phyloP scores from a whole-genome alignment of 805 yeast genomes.

The Lipomyces sp. region DNA sequence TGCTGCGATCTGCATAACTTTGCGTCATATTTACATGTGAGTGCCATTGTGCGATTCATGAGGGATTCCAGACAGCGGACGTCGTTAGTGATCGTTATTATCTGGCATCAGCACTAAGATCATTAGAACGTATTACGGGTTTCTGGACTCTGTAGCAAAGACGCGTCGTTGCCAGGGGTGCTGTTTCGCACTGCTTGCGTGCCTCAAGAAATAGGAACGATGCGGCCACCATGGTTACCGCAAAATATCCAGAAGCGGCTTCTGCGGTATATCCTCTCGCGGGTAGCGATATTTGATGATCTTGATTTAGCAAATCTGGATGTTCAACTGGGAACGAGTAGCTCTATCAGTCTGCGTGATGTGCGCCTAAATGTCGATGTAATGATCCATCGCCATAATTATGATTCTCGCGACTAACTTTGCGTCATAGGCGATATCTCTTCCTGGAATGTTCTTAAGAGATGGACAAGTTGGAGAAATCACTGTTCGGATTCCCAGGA shows the following conservation, averaged over 20 bases:
- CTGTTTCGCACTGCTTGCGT: not conserved
- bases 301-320: constrained; percentile 81
- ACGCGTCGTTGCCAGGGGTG: not conserved
- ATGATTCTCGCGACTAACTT: not conserved
- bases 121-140: not conserved
- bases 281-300: constrained; percentile 78
- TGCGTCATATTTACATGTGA: not conserved
- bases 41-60: not conserved
- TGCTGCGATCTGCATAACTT: not conserved
- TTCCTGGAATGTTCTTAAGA: constrained; percentile 37
- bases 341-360: constrained; percentile 43
- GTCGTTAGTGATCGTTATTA: not conserved
- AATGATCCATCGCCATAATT: not conserved
- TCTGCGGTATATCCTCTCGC: constrained; percentile 77
- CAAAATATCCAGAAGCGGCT: constrained; percentile 83
- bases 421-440: constrained; percentile 25
- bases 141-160: not conserved
- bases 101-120: not conserved
- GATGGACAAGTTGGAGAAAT: constrained; percentile 34
- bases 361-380: constrained; percentile 37
- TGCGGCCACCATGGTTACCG: constrained; percentile 66
- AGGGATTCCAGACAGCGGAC: not conserved
- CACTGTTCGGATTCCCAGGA: constrained; percentile 37
- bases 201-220: not conserved
- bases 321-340: constrained; percentile 69